A percentile compares a stretch with the other conserved stretches of the same genome.
These are phyloP conservation scores for Fusarium duplospermum DNA, from an alignment of 2,329 filamentous ascomycete species.

Conservation along the genomic window DNA sequence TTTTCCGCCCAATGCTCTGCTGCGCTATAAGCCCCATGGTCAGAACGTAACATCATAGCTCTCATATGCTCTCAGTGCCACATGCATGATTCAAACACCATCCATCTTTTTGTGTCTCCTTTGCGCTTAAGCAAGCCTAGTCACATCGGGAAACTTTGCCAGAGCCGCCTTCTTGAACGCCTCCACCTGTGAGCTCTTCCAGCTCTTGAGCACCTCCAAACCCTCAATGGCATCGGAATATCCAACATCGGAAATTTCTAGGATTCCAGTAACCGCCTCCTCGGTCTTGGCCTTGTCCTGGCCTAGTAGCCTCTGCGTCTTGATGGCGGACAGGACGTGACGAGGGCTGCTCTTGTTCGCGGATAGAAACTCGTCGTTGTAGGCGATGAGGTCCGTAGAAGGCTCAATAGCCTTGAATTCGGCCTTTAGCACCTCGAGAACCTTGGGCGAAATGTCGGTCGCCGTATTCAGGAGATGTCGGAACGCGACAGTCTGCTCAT, in stretches of 20 bases:
- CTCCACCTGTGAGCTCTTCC: constrained; percentile 62
- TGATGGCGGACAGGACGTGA: constrained; percentile 73
- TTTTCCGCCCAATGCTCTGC: constrained; percentile 17
- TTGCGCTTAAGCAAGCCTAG: constrained; percentile 53
- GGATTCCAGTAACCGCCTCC: constrained; percentile 69
- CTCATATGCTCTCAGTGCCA: constrained; percentile 2
- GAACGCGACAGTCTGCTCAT: constrained; percentile 80
- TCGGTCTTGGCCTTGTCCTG: constrained; percentile 68
- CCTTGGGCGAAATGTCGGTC: constrained; percentile 70
- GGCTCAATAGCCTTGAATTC: constrained; percentile 73
- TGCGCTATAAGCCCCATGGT: constrained; percentile 17
- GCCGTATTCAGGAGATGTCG: constrained; percentile 69
- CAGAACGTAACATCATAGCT: not conserved
- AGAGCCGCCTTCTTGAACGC: constrained; percentile 61
- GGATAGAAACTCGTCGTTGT: constrained; percentile 74
- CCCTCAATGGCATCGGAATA: constrained; percentile 66
- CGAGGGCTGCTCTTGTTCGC: constrained; percentile 71
- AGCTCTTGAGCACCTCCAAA: constrained; percentile 57
- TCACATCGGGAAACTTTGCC: constrained; percentile 63
- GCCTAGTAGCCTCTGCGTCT: constrained; percentile 68
- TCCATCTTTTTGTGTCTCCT: constrained; percentile 6
- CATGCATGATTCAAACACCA: constrained; percentile 2
- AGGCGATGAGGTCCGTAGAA: constrained; percentile 68
- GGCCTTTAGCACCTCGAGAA: constrained; percentile 75
- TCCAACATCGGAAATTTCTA: constrained; percentile 63